A percentile compares a stretch with the other conserved stretches of the same genome.
phyloP scores from a whole-genome alignment of 345 rosid genomes.

The Aurinia saxatilis region DNA sequence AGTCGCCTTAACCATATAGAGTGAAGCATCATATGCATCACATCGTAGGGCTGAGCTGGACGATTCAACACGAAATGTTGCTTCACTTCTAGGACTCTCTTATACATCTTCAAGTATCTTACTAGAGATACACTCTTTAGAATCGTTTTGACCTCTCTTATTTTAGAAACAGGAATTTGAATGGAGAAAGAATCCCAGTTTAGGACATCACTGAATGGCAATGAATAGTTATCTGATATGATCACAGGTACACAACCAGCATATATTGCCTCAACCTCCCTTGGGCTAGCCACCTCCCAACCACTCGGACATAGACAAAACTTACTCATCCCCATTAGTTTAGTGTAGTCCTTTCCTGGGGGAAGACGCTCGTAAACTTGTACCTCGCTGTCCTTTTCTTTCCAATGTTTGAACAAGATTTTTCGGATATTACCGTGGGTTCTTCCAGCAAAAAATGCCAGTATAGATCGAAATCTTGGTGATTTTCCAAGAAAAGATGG shows the following conservation, averaged over 20 bases:
- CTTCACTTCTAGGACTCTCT: conserved; percentile 32
- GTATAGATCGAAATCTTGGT: conserved; percentile 25
- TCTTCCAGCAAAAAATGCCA: conserved; percentile 46
- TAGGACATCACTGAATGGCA: conserved; percentile 53
- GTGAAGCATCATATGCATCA: conserved; percentile 57
- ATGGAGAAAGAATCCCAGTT: conserved; percentile 58
- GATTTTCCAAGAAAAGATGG: conserved; percentile 23
- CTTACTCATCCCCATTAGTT: conserved; percentile 37
- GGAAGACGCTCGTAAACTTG: conserved; percentile 46
- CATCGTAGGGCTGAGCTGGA: conserved; percentile 50
- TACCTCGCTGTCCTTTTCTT: conserved; percentile 34
- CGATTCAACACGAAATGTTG: conserved; percentile 53
- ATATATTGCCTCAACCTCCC: conserved; percentile 60
- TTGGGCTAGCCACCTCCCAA: conserved; percentile 36
- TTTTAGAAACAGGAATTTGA: conserved; percentile 35
- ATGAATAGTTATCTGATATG: conserved; percentile 46
- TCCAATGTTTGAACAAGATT: conserved; percentile 38
- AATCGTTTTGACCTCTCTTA: conserved; percentile 39
- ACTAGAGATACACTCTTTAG: conserved; percentile 32
- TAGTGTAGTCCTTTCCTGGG: conserved; percentile 29
- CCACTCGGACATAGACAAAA: conserved; percentile 64
- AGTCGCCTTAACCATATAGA: conserved; percentile 66
- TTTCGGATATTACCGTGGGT: conserved; percentile 38
- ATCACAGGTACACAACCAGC: conserved; percentile 57
- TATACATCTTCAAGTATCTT: conserved; percentile 42